Evolutionary conservation across 2,329 filamentous ascomycete species (phyloP), one percentile per base, ranked within the genome.

Genomic region (Escovopsis weberi): DNA sequence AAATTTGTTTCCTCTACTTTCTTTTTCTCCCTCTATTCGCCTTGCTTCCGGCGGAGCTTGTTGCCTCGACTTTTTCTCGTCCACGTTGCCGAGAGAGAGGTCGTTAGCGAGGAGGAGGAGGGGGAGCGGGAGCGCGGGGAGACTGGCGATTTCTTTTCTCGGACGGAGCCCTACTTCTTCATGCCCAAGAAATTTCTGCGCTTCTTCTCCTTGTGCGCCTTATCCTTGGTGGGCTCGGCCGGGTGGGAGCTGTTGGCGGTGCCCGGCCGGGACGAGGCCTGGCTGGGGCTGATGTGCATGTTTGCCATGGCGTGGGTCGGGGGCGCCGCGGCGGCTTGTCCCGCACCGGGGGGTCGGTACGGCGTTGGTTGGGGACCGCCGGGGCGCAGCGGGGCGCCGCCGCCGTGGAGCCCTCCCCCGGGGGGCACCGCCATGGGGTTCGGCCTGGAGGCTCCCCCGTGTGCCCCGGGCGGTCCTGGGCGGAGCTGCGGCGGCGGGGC

Each of bases 161-260:
- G 52, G 33, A 49, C 47, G 55, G 57, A 60, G 43, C 52, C 53
- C 59, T 63, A 66, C 58, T 82, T 81, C 61, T 77, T 78, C 52
- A 75, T 67, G 26, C 72, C 68, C 44, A 77, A 61, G 48, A 76
- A 72, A 46, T 73, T 71, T 42, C 73, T 64, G 55, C 67, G 73
- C 67, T 78, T 79, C 63, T 80, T 80, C 54, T 75, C 70, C 59
- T 78, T 78, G 40, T 67, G 64, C 6, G 60, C 56, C 50, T 69
- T 72, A 4, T 63, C 56, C 50, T 61, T 53, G 4, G 58, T 57
- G 4, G 63, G 56, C 50, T 61, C 53, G 4, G 58, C 57, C 15
- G 53, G 51, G 12, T 50, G 48, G 43, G 53, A 48, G 33, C 39
- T 42, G 28, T 28, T 42, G 8, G 42, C 40, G 4, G 44, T 44